phyloP scores from a whole-genome alignment of 192 early-diverging fungal species.

The Jimgerdemannia flammicorona region DNA sequence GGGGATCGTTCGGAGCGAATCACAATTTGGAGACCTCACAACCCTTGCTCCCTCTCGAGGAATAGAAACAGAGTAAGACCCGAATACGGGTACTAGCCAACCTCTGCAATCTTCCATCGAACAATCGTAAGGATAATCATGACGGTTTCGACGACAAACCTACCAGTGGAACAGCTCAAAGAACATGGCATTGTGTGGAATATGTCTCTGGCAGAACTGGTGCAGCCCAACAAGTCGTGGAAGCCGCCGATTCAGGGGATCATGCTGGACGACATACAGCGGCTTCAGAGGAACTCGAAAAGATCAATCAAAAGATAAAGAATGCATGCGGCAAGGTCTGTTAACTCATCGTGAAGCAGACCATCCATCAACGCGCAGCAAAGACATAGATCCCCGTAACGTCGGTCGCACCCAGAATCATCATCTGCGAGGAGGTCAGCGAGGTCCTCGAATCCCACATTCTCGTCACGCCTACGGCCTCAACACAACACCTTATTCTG shows the following conservation, averaged over 20 bases:
- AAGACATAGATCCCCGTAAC: slow-evolving; percentile 37
- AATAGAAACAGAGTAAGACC: too few species aligned
- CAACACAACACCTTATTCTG: slow-evolving; percentile 40
- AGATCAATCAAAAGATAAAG: slow-evolving; percentile 5
- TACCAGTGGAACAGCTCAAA: slow-evolving; percentile 26
- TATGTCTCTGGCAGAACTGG: slow-evolving; percentile 40
- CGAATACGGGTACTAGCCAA: too few species aligned
- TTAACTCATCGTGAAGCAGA: slow-evolving; percentile 18
- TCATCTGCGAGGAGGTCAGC: slow-evolving; percentile 56
- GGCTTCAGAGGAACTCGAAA: slow-evolving; percentile 12
- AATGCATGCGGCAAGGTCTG: slow-evolving; percentile 28
- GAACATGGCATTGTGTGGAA: slow-evolving; percentile 40
- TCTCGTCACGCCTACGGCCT: slow-evolving; percentile 37
- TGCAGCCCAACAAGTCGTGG: slow-evolving; percentile 34
- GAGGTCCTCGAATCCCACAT: slow-evolving; percentile 56
- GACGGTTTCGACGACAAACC: slow-evolving; percentile 2
- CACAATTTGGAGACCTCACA: slow-evolving; percentile 20
- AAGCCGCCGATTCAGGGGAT: slow-evolving; percentile 11
- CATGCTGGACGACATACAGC: slow-evolving; percentile 16
- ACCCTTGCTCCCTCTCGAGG: too few species aligned
- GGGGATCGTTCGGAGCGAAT: slow-evolving; percentile 31
- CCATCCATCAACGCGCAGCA: slow-evolving; percentile 51
- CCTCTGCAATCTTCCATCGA: too few species aligned
- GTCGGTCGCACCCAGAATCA: slow-evolving; percentile 37
- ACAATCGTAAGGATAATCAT: too few species aligned